Percentiles rank a stretch among this genome's conserved stretches.
Conservation (phyloP, 75 land plant genomes). For the Isoetes taiwanensis region DNA sequence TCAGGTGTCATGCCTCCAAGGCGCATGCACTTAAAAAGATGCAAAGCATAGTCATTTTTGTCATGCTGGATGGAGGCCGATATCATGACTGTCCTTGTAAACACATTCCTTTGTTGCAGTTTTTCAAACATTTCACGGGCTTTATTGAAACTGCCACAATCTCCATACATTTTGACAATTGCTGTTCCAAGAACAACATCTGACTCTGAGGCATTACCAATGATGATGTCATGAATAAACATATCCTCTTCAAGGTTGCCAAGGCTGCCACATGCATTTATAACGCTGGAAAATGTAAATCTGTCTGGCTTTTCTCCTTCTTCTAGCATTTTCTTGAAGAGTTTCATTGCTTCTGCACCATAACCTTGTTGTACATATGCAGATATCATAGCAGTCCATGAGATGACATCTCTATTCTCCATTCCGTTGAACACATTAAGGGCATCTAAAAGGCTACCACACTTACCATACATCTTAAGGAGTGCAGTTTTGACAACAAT, state of each 20-base stretch:
- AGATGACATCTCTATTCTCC: too few species aligned
- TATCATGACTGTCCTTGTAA: slow-evolving; percentile 1
- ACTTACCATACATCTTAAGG: too few species aligned
- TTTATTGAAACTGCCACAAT: neutral
- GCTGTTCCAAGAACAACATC: slow-evolving; percentile 1
- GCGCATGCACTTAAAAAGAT: too few species aligned
- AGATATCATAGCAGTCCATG: slow-evolving; percentile 1
- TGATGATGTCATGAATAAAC: neutral
- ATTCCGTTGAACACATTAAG: too few species aligned
- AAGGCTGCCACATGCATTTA: neutral
- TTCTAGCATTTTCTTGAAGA: neutral
- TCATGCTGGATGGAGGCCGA: too few species aligned
- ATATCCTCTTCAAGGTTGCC: neutral
- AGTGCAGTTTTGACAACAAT: too few species aligned
- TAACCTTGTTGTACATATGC: neutral
- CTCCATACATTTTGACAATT: neutral
- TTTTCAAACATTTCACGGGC: neutral
- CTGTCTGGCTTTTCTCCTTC: neutral
- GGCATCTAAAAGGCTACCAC: too few species aligned
- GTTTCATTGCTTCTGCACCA: neutral
- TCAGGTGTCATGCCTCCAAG: too few species aligned
- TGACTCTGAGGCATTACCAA: neutral
- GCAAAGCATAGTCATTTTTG: too few species aligned
- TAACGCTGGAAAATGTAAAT: neutral
- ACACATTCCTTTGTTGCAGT: neutral